Evolutionary conservation across 257 asterid genomes (phyloP), one percentile per base, ranked within the genome.

Genomic region (Solanum corneliomulleri): DNA sequence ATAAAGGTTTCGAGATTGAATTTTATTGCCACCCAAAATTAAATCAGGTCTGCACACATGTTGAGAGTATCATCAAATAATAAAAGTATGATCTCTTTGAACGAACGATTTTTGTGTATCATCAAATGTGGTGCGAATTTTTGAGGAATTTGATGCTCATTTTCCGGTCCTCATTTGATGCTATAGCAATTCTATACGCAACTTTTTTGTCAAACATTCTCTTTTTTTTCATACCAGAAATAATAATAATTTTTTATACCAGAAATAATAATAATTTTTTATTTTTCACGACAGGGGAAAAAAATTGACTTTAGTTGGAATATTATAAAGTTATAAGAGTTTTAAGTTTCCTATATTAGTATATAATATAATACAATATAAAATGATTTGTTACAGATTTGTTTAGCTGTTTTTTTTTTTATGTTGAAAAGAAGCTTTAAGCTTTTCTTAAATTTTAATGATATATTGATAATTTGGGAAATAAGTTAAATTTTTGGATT

Each of bases 91-190:
- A 5, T 37, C 7, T 35, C 7, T 37, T 7, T 37, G 1, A 37
- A 37, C 39, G 39, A 35, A n/a, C 25, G 64, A 20, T 56, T 56
- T 56, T 56, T 1, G 14, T 3, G 10, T 78, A 16, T 45, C 27
- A 9, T 45, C n/a, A 21, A 21, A 37, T 75, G 25, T 75, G 42
- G 68, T 80, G 29, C 29, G 20, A 37, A 6, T 5, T 37, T 37
- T 5, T 37, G 7, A 5, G 39, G 85, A 80, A 80, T 47, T 80
- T 47, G 68, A 10, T 81, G 69, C 69, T 80, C 21, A 81, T 81
- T 41, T 29, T 25, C 45, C 29, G 85, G 85, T 81, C 69, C 69
- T 81, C 7, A 81, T 81, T 71, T 71, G 27, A 71, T 9, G 44
- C 27, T 47, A 5, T 80, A 9, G 44, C 42, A 47, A 47, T 47